These are phyloP conservation scores for Saccharomycopsis crataegensis DNA, from an alignment of 1,139 yeast species.

Conservation along the genomic window DNA sequence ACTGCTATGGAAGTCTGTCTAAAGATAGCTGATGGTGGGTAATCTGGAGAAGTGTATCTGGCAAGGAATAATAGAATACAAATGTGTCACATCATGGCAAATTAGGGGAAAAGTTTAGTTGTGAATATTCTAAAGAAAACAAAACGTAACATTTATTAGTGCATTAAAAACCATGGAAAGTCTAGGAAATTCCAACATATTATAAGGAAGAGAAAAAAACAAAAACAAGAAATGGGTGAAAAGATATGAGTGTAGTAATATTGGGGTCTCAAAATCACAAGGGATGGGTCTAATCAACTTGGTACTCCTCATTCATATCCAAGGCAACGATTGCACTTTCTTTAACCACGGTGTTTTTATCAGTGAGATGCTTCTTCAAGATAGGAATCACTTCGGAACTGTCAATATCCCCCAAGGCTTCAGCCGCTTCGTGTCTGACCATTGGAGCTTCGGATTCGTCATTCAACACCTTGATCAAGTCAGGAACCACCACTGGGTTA, in stretches of 20 bases:
- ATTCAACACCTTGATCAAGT: conserved; percentile 72
- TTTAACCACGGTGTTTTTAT: conserved; percentile 82
- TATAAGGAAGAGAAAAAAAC: neutral
- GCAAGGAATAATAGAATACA: no score
- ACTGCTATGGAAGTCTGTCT: no score
- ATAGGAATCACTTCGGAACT: conserved; percentile 95
- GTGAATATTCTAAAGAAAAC: neutral
- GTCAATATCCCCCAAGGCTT: conserved; percentile 94
- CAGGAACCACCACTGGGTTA: conserved; percentile 87
- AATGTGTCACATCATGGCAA: no score
- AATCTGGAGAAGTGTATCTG: no score
- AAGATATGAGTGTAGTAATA: neutral
- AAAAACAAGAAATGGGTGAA: neutral
- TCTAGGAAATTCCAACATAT: neutral
- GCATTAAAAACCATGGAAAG: neutral
- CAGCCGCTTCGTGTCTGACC: conserved; percentile 99
- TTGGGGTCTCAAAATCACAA: neutral
- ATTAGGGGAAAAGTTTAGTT: neutral
- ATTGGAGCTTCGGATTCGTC: conserved; percentile 83
- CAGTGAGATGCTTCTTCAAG: conserved; percentile 68
- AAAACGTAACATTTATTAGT: neutral
- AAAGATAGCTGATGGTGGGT: no score
- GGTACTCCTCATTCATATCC: conserved; percentile 92
- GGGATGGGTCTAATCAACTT: conserved; percentile 62
- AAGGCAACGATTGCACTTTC: conserved; percentile 95